A percentile compares a stretch with the other conserved stretches of the same genome.
phyloP scores from a whole-genome alignment of 495 filamentous ascomycete species.

The Staphylotrichum tortipilum region DNA sequence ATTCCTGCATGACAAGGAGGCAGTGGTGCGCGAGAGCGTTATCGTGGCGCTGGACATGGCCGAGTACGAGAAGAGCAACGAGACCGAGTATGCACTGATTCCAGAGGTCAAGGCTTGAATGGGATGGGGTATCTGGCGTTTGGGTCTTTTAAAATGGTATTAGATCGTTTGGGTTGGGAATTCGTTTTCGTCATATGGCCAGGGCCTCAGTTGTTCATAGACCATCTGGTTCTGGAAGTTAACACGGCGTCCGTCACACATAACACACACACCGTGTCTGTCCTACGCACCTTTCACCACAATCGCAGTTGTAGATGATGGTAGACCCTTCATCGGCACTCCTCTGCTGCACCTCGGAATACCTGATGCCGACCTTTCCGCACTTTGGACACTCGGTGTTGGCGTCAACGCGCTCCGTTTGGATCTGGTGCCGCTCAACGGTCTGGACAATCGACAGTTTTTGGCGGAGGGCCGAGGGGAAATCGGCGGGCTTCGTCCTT shows the following conservation, averaged over 20 bases:
- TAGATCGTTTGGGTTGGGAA: constrained; percentile 1
- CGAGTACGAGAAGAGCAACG: constrained; percentile 83
- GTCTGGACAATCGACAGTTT: constrained; percentile 80
- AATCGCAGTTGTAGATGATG: constrained; percentile 79
- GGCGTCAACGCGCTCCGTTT: constrained; percentile 63
- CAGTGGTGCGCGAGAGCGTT: constrained; percentile 89
- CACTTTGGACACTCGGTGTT: constrained; percentile 69
- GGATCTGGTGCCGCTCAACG: constrained; percentile 66
- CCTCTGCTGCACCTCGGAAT: constrained; percentile 73
- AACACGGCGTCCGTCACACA: constrained; percentile 6
- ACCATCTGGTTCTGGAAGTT: constrained; percentile 39
- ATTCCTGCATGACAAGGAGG: constrained; percentile 82
- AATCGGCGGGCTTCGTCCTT: constrained; percentile 71
- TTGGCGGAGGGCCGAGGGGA: constrained; percentile 77
- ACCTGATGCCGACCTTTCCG: constrained; percentile 74
- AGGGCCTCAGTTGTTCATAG: constrained; percentile 24
- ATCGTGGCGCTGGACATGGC: constrained; percentile 97
- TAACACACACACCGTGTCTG: too few relatives aligned
- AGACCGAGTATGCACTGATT: constrained; percentile 84
- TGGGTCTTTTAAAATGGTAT: constrained; percentile 13
- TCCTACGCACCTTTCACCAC: constrained; percentile 78
- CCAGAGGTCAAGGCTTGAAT: constrained; percentile 45
- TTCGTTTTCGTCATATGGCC: background rate
- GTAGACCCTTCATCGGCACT: constrained; percentile 94
- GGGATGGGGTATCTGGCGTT: constrained; percentile 11